Base-by-base conservation (phyloP, 1,284 basidiomycete genomes). In the Boletus sp. region DNA sequence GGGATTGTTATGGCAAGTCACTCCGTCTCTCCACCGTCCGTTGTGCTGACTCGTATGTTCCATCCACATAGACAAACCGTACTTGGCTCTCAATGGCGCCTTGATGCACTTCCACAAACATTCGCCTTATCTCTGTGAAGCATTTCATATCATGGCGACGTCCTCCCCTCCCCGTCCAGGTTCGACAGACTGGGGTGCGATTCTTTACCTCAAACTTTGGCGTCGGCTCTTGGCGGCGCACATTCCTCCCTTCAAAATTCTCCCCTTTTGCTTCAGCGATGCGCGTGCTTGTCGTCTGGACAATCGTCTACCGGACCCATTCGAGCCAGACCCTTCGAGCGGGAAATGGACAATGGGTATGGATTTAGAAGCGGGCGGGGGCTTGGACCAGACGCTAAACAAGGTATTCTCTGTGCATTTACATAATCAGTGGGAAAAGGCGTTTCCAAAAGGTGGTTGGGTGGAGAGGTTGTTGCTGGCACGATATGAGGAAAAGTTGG, bases 71-170 rank as follows among this genome's bases (percentile, higher is more conserved):
- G 92, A 97, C 78, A 96, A 97, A 79, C 81, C 87, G 17, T 96
- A 97, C 74, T 82, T 86, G 56, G 86, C 93, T 1, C 82, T 97
- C 57, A 98, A 97, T 71, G 95, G 95, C 58, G 95, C 95, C 2
- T 80, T 97, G 25, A 94, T 97, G 91, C 91, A 91, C 75, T 98
- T 98, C 79, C 82, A 83, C 58, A 81, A 87, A 71, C 88, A 91
- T 72, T 97, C 94, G 6, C 93, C 95, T 0, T 98, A 97, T 77
- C 86, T 98, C 40, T 97, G 95, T 78, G 94, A 97, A 78, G 92
- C 94, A 7, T 95, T 97, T 77, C 88, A 95, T 73, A 80, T 95
- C 71, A 97, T 98, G 88, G 80, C 83, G 0, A 85, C 85, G 21
- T 89, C 89, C 1, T 76, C 85, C 0, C 80, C 89, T 4, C 95